Evolutionary conservation across 78 protist genomes (phyloP).

Genomic region (Planoprotostelium fungivorum): DNA sequence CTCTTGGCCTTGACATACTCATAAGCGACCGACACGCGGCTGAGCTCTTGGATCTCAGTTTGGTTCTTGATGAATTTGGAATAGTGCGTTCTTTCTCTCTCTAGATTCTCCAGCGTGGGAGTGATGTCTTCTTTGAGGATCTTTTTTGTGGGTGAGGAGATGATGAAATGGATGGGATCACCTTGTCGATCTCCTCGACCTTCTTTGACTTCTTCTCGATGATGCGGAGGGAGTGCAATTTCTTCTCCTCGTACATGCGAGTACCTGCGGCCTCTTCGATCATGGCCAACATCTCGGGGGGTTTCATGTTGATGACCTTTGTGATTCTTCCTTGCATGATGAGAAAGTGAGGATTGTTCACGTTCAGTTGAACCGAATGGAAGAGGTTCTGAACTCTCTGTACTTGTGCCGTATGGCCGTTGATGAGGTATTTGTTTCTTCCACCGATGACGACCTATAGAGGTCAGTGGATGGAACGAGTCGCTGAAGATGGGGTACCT

Average conservation of each 20-base stretch:
- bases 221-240: slow-evolving; percentile 69
- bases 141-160: neutral
- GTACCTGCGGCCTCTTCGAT: slow-evolving; percentile 99
- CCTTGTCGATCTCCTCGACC: slow-evolving; percentile 75
- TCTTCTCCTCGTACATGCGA: slow-evolving; percentile 93
- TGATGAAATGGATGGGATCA: neutral
- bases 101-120: slow-evolving; percentile 90
- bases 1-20: slow-evolving; percentile 38
- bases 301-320: slow-evolving; percentile 98
- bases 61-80: slow-evolving; percentile 53
- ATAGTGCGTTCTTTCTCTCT: slow-evolving; percentile 72
- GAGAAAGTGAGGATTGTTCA: slow-evolving; percentile 99
- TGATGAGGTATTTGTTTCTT: slow-evolving; percentile 90
- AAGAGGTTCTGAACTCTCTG: slow-evolving; percentile 90
- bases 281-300: slow-evolving; percentile 93
- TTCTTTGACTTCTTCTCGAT: slow-evolving; percentile 92
- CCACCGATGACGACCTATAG: slow-evolving; percentile 91
- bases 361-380: slow-evolving; percentile 96
- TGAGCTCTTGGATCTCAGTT: slow-evolving; percentile 64
- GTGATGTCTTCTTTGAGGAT: slow-evolving; percentile 86
- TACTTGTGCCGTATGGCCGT: slow-evolving; percentile 71
- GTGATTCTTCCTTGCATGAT: slow-evolving; percentile 99
- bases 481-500: slow-evolving; percentile 34
- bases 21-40: slow-evolving; percentile 65
- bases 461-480: neutral